phyloP scores from a whole-genome alignment of 2,329 filamentous ascomycete genomes.

The Emergomyces pasteurianus region DNA sequence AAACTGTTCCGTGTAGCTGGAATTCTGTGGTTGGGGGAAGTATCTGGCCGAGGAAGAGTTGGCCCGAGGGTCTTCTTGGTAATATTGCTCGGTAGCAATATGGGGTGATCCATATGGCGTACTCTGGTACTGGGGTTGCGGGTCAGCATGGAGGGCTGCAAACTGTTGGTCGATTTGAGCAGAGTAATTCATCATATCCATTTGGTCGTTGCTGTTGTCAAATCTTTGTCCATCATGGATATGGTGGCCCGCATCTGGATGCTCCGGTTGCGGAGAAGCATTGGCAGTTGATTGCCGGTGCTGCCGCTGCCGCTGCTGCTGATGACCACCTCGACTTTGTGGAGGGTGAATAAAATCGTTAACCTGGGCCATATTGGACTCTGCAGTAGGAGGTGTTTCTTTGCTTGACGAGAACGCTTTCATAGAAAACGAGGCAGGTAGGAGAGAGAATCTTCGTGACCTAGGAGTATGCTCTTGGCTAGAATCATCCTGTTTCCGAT shows the following conservation, averaged over 20 bases:
- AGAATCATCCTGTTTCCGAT: slow-evolving; percentile 60
- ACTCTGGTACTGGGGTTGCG: slow-evolving; percentile 17
- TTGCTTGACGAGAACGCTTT: slow-evolving; percentile 51
- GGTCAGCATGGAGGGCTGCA: slow-evolving; percentile 24
- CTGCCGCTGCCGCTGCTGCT: slow-evolving; percentile 18
- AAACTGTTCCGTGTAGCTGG: slow-evolving; percentile 21
- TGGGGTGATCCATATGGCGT: not conserved
- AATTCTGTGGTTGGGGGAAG: slow-evolving; percentile 10
- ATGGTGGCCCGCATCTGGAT: slow-evolving; percentile 11
- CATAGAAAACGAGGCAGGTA: slow-evolving; percentile 52
- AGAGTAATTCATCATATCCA: slow-evolving; percentile 27
- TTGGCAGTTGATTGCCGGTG: slow-evolving; percentile 20
- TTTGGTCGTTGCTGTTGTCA: not conserved
- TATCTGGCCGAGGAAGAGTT: slow-evolving; percentile 19
- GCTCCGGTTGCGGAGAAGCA: not conserved
- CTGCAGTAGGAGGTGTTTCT: slow-evolving; percentile 36
- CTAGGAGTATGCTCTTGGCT: slow-evolving; percentile 41
- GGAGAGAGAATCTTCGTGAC: slow-evolving; percentile 59
- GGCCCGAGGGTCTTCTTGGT: slow-evolving; percentile 21
- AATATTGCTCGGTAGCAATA: slow-evolving; percentile 5
- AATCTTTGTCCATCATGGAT: slow-evolving; percentile 17
- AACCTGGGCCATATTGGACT: slow-evolving; percentile 26
- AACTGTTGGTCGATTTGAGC: slow-evolving; percentile 32
- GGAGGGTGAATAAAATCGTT: slow-evolving; percentile 14
- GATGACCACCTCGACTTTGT: slow-evolving; percentile 13